Percentiles rank a stretch among this genome's conserved stretches.
Evolutionary conservation across 2,329 filamentous ascomycete genomes (phyloP).

Genomic region (Hypomyces rosellus): DNA sequence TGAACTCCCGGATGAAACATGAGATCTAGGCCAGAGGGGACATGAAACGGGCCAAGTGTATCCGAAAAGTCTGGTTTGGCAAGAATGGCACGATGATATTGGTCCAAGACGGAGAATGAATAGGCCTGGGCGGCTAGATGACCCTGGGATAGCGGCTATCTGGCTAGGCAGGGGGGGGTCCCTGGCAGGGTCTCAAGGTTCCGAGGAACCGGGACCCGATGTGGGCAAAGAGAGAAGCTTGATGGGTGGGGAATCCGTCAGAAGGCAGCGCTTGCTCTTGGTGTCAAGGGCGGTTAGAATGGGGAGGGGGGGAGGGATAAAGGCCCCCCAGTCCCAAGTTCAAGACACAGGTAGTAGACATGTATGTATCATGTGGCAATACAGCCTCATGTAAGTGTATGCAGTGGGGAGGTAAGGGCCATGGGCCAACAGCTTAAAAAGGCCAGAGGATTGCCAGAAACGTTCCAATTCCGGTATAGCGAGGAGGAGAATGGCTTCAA

Average conservation of each 20-base stretch:
- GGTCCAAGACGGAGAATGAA: slow-evolving; percentile 36
- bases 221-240: neutral
- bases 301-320: too few relatives aligned
- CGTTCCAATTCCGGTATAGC: too few relatives aligned
- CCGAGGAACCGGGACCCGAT: neutral
- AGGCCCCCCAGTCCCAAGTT: too few relatives aligned
- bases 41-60: slow-evolving; percentile 49
- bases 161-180: neutral
- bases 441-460: neutral
- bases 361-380: too few relatives aligned
- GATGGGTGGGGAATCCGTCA: neutral
- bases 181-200: slow-evolving; percentile 3
- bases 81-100: slow-evolving; percentile 43
- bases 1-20: slow-evolving; percentile 26
- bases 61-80: slow-evolving; percentile 39
- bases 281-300: neutral
- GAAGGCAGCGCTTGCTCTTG: neutral
- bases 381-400: too few relatives aligned
- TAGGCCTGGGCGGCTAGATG: slow-evolving; percentile 16
- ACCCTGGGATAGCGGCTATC: slow-evolving; percentile 10
- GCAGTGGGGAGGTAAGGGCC: neutral
- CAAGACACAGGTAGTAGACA: too few relatives aligned
- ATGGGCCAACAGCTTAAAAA: neutral
- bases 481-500: neutral
- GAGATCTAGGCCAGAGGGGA: slow-evolving; percentile 20